These are phyloP conservation scores for Cutaneotrichosporon cavernicola DNA, from an alignment of 1,284 basidiomycete species.

Conservation along the genomic window DNA sequence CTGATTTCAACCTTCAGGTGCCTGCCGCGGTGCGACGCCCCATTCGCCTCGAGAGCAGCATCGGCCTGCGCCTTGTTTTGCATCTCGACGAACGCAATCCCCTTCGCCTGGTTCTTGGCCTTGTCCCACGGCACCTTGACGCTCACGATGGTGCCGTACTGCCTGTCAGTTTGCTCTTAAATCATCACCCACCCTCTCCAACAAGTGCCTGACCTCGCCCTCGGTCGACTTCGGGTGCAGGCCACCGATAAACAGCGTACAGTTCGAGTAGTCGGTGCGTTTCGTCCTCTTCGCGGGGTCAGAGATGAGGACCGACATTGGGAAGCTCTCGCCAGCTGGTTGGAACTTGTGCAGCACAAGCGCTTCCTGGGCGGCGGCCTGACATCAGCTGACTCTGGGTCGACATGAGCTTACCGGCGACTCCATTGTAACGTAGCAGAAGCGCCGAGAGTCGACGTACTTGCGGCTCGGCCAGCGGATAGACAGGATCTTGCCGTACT, in stretches of 20 bases:
- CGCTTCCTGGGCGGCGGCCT: slow-evolving; percentile 73
- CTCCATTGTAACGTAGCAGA: slow-evolving; percentile 91
- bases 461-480: slow-evolving; percentile 98
- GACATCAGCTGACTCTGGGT: slow-evolving; percentile 10
- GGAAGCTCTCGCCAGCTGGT: slow-evolving; percentile 62
- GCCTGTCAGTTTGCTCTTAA: slow-evolving; percentile 12
- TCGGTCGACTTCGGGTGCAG: slow-evolving; percentile 66
- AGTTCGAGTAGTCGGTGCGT: slow-evolving; percentile 79
- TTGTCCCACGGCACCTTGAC: slow-evolving; percentile 74
- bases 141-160: slow-evolving; percentile 80
- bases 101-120: slow-evolving; percentile 66
- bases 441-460: slow-evolving; percentile 82
- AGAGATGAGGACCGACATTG: slow-evolving; percentile 79
- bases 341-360: slow-evolving; percentile 74
- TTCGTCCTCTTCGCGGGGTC: slow-evolving; percentile 86
- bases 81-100: slow-evolving; percentile 93
- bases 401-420: slow-evolving; percentile 63
- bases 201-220: slow-evolving; percentile 67
- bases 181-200: slow-evolving; percentile 69
- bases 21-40: slow-evolving; percentile 62
- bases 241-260: slow-evolving; percentile 82
- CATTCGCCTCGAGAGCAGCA: slow-evolving; percentile 73
- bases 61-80: slow-evolving; percentile 59
- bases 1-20: slow-evolving; percentile 41
- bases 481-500: slow-evolving; percentile 89